phyloP scores from a whole-genome alignment of 805 yeast species.

The Saccharomyces eubayanus region DNA sequence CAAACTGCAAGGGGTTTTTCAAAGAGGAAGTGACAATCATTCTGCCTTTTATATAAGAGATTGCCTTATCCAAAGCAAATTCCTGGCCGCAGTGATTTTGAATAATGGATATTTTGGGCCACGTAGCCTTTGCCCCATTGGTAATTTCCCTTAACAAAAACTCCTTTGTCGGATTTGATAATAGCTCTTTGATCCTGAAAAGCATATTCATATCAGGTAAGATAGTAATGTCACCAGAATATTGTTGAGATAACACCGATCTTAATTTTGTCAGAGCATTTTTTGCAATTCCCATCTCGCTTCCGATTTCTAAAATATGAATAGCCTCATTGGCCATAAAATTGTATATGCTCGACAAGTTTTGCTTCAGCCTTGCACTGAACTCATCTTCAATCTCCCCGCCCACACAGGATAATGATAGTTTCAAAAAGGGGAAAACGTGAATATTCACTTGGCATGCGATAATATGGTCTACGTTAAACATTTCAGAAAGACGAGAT shows the following conservation, averaged over 20 bases:
- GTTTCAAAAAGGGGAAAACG: constrained; percentile 72
- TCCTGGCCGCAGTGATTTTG: constrained; percentile 88
- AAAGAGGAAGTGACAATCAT: constrained; percentile 36
- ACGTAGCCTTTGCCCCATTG: constrained; percentile 82
- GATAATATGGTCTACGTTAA: constrained; percentile 90
- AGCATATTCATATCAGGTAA: constrained; percentile 59
- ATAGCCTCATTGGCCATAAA: constrained; percentile 60
- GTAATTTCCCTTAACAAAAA: constrained; percentile 53
- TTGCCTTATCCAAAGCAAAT: constrained; percentile 72
- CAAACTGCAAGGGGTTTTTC: constrained; percentile 22
- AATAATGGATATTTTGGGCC: constrained; percentile 83
- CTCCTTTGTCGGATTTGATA: constrained; percentile 74
- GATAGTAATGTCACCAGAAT: constrained; percentile 88
- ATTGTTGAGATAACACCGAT: constrained; percentile 72
- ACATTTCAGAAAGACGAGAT: constrained; percentile 84
- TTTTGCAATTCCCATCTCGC: constrained; percentile 73
- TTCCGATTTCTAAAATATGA: constrained; percentile 63
- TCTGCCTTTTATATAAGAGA: constrained; percentile 53
- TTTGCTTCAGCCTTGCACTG: constrained; percentile 44
- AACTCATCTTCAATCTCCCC: constrained; percentile 56
- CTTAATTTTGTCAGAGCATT: constrained; percentile 63
- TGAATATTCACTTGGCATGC: constrained; percentile 97
- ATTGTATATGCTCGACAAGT: constrained; percentile 46
- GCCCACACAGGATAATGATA: constrained; percentile 61
- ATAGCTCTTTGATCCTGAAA: constrained; percentile 50